Evolutionary conservation across 495 filamentous ascomycete species (phyloP).

Genomic region (Trypethelium eluteriae): DNA sequence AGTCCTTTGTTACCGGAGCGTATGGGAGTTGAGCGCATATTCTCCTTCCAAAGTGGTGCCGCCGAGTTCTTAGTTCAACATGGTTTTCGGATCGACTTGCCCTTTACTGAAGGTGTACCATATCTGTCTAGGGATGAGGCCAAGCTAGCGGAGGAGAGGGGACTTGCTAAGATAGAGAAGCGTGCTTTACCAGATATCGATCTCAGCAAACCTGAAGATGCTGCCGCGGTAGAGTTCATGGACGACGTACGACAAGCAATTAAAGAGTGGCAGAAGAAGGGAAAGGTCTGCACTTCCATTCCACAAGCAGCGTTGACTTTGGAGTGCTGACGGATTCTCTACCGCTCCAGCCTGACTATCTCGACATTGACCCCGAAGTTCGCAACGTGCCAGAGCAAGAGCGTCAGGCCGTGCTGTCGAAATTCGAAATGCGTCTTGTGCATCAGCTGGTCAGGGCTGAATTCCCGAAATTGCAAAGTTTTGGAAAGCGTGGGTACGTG

Average conservation of each 20-base stretch:
- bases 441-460: slow-evolving; percentile 60
- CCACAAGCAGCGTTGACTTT: neutral
- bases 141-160: slow-evolving; percentile 35
- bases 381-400: slow-evolving; percentile 13
- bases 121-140: slow-evolving; percentile 67
- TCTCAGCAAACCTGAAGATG: slow-evolving; percentile 45
- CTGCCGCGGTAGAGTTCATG: slow-evolving; percentile 51
- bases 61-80: slow-evolving; percentile 55
- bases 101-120: slow-evolving; percentile 53
- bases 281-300: slow-evolving; percentile 6
- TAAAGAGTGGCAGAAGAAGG: slow-evolving; percentile 39
- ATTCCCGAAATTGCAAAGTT: slow-evolving; percentile 49
- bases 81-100: slow-evolving; percentile 53
- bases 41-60: slow-evolving; percentile 48
- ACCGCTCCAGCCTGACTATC: slow-evolving; percentile 8
- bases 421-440: slow-evolving; percentile 54
- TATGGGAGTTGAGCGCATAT: slow-evolving; percentile 49
- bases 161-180: slow-evolving; percentile 32
- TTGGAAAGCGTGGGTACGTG: slow-evolving; percentile 43
- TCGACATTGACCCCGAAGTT: slow-evolving; percentile 21
- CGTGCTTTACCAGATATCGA: slow-evolving; percentile 42
- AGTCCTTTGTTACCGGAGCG: slow-evolving; percentile 46
- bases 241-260: slow-evolving; percentile 43
- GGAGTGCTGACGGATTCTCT: neutral
- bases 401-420: slow-evolving; percentile 22